Evolutionary conservation across 2,329 filamentous ascomycete species (phyloP).

Genomic region (Xylariaceae sp.): DNA sequence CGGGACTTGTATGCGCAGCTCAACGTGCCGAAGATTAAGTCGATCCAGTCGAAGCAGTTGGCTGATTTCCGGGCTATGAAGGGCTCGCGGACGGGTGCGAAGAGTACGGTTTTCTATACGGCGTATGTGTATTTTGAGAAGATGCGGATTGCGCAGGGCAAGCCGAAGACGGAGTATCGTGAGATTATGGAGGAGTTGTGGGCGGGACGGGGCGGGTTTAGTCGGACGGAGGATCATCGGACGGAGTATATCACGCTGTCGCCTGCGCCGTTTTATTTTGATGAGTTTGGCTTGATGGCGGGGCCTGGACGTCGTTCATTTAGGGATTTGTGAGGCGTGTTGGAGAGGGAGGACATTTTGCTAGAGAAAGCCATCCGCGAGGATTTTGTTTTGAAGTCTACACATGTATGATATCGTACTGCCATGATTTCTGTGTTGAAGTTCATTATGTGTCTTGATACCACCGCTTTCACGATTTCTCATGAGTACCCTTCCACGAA

Average conservation of each 20-base stretch:
- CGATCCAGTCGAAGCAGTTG: constrained; percentile 39
- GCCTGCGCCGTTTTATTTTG: too few species aligned
- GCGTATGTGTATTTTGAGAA: constrained; percentile 58
- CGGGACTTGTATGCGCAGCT: constrained; percentile 38
- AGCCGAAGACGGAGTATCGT: constrained; percentile 47
- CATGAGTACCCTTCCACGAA: too few species aligned
- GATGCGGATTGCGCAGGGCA: constrained; percentile 45
- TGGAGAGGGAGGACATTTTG: too few species aligned
- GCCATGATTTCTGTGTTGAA: too few species aligned
- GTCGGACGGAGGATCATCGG: constrained; percentile 5
- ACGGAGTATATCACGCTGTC: background rate
- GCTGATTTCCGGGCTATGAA: constrained; percentile 45
- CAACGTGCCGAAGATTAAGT: constrained; percentile 30
- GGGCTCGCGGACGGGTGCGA: constrained; percentile 43
- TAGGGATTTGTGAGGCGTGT: too few species aligned
- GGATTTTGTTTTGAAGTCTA: too few species aligned
- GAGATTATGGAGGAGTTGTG: constrained; percentile 42
- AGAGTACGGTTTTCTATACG: constrained; percentile 45
- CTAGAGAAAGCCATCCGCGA: too few species aligned
- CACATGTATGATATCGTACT: too few species aligned
- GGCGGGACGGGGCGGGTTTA: constrained; percentile 6
- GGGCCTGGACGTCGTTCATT: too few species aligned
- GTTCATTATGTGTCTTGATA: too few species aligned
- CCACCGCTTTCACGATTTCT: too few species aligned
- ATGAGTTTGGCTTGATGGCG: too few species aligned